Percentiles rank a stretch among this genome's conserved stretches.
These are phyloP conservation scores for Hydnum rufescens DNA, from an alignment of 768 basidiomycete genomes.

Conservation along the genomic window DNA sequence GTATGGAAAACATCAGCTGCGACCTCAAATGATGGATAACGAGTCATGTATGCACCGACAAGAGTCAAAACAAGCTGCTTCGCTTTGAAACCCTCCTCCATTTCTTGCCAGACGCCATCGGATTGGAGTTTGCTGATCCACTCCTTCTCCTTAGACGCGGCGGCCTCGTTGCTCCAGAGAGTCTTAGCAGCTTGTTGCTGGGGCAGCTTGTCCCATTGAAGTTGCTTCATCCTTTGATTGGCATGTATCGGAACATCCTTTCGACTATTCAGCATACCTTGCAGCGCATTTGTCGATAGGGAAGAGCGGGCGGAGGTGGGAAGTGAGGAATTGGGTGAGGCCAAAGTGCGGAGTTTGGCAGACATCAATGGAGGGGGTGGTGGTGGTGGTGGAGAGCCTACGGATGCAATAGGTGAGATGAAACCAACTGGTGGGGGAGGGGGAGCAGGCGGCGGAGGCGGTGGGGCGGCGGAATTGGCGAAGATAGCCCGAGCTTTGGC, in stretches of 20 bases:
- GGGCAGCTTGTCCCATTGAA: slow-evolving; percentile 97
- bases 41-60: slow-evolving; percentile 36
- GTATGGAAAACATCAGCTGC: background rate
- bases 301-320: slow-evolving; percentile 20
- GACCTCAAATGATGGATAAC: background rate
- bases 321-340: slow-evolving; percentile 20
- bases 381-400: slow-evolving; percentile 17
- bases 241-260: slow-evolving; percentile 78
- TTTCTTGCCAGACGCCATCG: slow-evolving; percentile 84
- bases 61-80: slow-evolving; percentile 84
- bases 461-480: slow-evolving; percentile 12
- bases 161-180: slow-evolving; percentile 56
- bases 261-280: slow-evolving; percentile 37
- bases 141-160: slow-evolving; percentile 44
- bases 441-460: slow-evolving; percentile 22
- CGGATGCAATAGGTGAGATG: slow-evolving; percentile 10
- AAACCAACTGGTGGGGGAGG: slow-evolving; percentile 20
- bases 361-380: slow-evolving; percentile 22
- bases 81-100: slow-evolving; percentile 97
- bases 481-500: slow-evolving; percentile 13
- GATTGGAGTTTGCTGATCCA: slow-evolving; percentile 64
- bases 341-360: slow-evolving; percentile 17
- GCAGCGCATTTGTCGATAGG: slow-evolving; percentile 20
- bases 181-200: slow-evolving; percentile 73
- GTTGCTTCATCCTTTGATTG: slow-evolving; percentile 84